Evolutionary conservation across 2,329 filamentous ascomycete species (phyloP).

Genomic region (Colletotrichum plurivorum): DNA sequence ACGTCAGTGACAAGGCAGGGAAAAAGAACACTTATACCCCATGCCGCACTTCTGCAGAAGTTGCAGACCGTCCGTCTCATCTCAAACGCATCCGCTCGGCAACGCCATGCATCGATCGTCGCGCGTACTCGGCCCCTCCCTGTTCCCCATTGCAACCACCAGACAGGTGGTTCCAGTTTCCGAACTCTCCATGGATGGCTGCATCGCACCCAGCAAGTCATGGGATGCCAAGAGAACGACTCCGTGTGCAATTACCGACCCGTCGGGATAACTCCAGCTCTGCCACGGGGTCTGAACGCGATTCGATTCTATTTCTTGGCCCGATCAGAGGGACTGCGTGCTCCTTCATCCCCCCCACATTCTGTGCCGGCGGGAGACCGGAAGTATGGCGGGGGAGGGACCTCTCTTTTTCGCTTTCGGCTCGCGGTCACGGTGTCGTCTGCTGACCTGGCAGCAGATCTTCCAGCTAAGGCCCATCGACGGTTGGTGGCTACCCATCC

Average conservation of each 20-base stretch:
- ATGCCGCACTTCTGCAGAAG: background rate
- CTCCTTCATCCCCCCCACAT: slow-evolving; percentile 14
- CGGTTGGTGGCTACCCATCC: too few relatives aligned
- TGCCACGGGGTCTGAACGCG: too few relatives aligned
- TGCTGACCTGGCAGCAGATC: background rate
- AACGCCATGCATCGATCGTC: slow-evolving; percentile 21
- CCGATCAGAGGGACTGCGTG: slow-evolving; percentile 1
- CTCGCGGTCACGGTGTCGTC: background rate
- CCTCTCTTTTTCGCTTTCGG: background rate
- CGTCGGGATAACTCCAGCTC: slow-evolving; percentile 4
- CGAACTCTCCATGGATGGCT: background rate
- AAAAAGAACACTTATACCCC: background rate
- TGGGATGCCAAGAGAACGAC: background rate
- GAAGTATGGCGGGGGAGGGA: slow-evolving; percentile 27
- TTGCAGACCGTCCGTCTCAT: slow-evolving; percentile 12
- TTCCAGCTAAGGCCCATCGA: too few relatives aligned
- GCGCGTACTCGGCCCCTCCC: slow-evolving; percentile 33
- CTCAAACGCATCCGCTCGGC: slow-evolving; percentile 33
- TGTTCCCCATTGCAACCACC: slow-evolving; percentile 5
- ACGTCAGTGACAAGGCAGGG: background rate
- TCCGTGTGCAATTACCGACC: slow-evolving; percentile 10
- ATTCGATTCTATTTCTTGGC: too few relatives aligned
- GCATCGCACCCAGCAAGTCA: background rate
- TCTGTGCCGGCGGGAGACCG: slow-evolving; percentile 20
- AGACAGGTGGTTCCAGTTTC: background rate